A percentile compares a stretch with the other conserved stretches of the same genome.
Evolutionary conservation across 352 stramenopile genomes (phyloP).

Genomic region (Phytophthora rubi): DNA sequence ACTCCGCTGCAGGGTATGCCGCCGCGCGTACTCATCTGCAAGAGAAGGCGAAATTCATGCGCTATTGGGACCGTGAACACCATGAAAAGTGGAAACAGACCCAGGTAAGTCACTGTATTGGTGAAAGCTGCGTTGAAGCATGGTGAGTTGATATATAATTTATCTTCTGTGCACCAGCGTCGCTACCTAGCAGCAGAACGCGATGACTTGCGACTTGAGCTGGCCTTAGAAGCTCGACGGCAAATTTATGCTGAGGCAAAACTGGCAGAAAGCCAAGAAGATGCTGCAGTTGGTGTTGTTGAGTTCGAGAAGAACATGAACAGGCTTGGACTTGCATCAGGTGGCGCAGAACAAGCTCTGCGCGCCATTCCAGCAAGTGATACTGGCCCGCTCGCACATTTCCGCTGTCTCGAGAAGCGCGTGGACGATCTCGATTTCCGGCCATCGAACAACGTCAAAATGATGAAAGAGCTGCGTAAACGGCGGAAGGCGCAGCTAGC

Average conservation of each 20-base stretch:
- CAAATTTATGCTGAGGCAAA: slow-evolving; percentile 39
- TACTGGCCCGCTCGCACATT: slow-evolving; percentile 46
- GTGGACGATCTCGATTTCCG: slow-evolving; percentile 69
- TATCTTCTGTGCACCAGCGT: slow-evolving; percentile 23
- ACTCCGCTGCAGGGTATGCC: slow-evolving; percentile 30
- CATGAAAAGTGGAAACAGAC: slow-evolving; percentile 60
- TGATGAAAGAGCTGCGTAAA: slow-evolving; percentile 84
- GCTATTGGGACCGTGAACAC: slow-evolving; percentile 66
- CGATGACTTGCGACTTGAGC: slow-evolving; percentile 63
- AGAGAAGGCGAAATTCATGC: slow-evolving; percentile 66
- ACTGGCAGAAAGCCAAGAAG: slow-evolving; percentile 40
- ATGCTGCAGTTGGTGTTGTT: slow-evolving; percentile 51
- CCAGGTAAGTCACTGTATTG: slow-evolving; percentile 39
- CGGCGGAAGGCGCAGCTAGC: slow-evolving; percentile 69
- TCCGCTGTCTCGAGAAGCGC: slow-evolving; percentile 49
- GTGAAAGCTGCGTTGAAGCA: neutral
- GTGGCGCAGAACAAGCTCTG: slow-evolving; percentile 27
- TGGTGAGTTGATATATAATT: neutral
- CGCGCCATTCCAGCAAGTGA: slow-evolving; percentile 52
- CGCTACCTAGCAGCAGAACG: slow-evolving; percentile 47
- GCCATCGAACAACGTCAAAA: slow-evolving; percentile 79
- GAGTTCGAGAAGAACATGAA: slow-evolving; percentile 76
- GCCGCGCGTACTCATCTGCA: slow-evolving; percentile 55
- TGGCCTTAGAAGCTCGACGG: slow-evolving; percentile 56
- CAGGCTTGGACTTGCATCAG: slow-evolving; percentile 49